Evolutionary conservation across 345 rosid genomes (phyloP).

Genomic region (Orychophragmus violaceus): DNA sequence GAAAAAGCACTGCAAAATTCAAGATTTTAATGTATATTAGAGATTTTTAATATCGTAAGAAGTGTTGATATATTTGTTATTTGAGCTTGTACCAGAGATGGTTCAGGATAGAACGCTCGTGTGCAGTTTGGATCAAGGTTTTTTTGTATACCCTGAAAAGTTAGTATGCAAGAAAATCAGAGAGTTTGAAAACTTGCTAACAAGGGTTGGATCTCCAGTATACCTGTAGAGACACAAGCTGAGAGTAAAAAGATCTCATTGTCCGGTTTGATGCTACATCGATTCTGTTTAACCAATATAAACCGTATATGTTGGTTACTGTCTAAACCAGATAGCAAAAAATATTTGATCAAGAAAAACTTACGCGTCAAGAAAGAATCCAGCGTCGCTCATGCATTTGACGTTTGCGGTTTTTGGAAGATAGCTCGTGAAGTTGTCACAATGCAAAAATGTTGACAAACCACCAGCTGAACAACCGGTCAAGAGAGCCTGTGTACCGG

Average conservation of each 20-base stretch:
- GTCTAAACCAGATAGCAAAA: not conserved
- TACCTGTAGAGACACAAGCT: constrained; percentile 67
- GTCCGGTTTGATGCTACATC: constrained; percentile 59
- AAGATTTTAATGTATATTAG: not conserved
- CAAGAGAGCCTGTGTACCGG: constrained; percentile 66
- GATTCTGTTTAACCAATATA: constrained; percentile 42
- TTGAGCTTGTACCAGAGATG: constrained; percentile 52
- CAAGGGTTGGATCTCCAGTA: not conserved
- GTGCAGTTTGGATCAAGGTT: constrained; percentile 60
- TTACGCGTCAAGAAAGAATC: constrained; percentile 83
- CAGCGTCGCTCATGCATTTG: constrained; percentile 97
- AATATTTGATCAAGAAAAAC: constrained; percentile 11
- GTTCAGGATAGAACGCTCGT: constrained; percentile 29
- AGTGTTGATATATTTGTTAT: not conserved
- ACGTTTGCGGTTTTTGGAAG: constrained; percentile 59
- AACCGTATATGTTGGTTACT: not conserved
- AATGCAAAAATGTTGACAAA: constrained; percentile 68
- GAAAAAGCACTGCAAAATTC: constrained; percentile 67
- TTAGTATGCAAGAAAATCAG: not conserved
- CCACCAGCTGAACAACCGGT: constrained; percentile 99
- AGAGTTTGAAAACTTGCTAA: not conserved
- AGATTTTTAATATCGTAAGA: not conserved
- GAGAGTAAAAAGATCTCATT: constrained; percentile 53
- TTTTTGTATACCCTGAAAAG: constrained; percentile 56
- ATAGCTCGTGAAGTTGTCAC: constrained; percentile 55